These are phyloP conservation scores for Punica granatum DNA, from an alignment of 345 rosid genomes.

Conservation along the genomic window DNA sequence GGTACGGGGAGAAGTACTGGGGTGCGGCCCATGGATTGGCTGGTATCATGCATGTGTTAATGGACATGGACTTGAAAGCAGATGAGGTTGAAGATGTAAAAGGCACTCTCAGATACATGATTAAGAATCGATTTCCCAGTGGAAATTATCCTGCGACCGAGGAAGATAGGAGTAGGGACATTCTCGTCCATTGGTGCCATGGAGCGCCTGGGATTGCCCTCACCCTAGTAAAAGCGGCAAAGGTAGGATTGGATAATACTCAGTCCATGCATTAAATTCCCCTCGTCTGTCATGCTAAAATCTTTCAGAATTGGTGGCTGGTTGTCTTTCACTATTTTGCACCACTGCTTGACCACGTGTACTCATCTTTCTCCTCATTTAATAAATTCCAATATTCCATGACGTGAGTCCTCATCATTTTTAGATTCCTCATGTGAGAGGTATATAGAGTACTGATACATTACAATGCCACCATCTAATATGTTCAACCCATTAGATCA, in stretches of 20 bases:
- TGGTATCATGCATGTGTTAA: constrained; percentile 56
- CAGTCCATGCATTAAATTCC: background rate
- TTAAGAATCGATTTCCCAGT: constrained; percentile 41
- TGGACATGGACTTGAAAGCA: constrained; percentile 57
- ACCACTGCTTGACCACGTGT: background rate
- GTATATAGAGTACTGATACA: background rate
- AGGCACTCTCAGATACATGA: constrained; percentile 56
- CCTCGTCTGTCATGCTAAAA: background rate
- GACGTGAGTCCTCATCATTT: background rate
- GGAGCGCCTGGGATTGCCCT: constrained; percentile 69
- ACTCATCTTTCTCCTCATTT: background rate
- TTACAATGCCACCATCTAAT: background rate
- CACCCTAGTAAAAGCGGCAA: constrained; percentile 59
- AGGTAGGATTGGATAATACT: constrained; percentile 22
- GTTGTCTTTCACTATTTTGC: background rate
- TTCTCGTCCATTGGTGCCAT: constrained; percentile 75
- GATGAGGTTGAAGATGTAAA: constrained; percentile 56
- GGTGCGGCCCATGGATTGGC: constrained; percentile 78
- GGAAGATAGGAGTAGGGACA: constrained; percentile 31
- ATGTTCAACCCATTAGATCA: background rate
- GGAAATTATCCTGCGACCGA: constrained; percentile 66
- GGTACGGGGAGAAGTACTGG: constrained; percentile 68
- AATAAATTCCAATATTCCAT: background rate
- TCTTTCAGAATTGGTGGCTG: background rate
- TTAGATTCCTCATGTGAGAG: background rate